Percentiles rank a stretch among this genome's conserved stretches.
These are phyloP conservation scores for Coemansia sp. DNA, from an alignment of 192 early-diverging fungal genomes.

Conservation along the genomic window DNA sequence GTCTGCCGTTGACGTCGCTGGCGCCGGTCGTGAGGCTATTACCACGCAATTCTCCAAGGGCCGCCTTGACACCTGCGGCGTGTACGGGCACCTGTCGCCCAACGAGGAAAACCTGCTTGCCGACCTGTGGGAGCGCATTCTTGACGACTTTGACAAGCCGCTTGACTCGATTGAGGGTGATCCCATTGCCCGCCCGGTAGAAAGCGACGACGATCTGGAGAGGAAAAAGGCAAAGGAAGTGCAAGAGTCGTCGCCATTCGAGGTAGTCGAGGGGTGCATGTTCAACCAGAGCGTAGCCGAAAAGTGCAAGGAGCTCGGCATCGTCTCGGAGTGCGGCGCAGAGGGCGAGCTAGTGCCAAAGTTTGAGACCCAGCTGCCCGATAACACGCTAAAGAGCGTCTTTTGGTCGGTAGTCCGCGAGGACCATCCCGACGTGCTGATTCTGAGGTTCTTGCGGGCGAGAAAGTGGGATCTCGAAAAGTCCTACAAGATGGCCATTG, in stretches of 20 bases:
- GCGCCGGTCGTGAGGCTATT: conserved; percentile 40
- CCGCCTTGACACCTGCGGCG: conserved; percentile 42
- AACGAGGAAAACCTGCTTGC: conserved; percentile 50
- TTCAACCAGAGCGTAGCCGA: conserved; percentile 47
- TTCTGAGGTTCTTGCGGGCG: conserved; percentile 83
- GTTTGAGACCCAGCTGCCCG: conserved; percentile 29
- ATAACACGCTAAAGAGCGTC: conserved; percentile 57
- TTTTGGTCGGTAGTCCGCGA: conserved; percentile 67
- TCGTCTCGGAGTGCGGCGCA: conserved; percentile 11
- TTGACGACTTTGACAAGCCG: conserved; percentile 56
- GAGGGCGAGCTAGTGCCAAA: conserved; percentile 39
- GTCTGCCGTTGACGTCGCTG: conserved; percentile 38
- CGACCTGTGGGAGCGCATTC: conserved; percentile 51
- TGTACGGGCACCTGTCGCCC: conserved; percentile 35
- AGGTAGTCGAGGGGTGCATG: conserved; percentile 55
- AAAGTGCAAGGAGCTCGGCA: conserved; percentile 41
- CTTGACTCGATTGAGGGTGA: conserved; percentile 36
- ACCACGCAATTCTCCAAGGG: conserved; percentile 55
- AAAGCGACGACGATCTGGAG: conserved; percentile 43
- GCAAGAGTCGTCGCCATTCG: conserved; percentile 40
- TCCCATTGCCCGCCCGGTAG: conserved; percentile 35
- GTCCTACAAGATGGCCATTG: conserved; percentile 73
- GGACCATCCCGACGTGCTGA: conserved; percentile 74
- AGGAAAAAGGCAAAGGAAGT: conserved; percentile 39
- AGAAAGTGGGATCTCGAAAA: conserved; percentile 85